Base-by-base conservation (phyloP, 768 basidiomycete species). In the Termitomyces sp. region DNA sequence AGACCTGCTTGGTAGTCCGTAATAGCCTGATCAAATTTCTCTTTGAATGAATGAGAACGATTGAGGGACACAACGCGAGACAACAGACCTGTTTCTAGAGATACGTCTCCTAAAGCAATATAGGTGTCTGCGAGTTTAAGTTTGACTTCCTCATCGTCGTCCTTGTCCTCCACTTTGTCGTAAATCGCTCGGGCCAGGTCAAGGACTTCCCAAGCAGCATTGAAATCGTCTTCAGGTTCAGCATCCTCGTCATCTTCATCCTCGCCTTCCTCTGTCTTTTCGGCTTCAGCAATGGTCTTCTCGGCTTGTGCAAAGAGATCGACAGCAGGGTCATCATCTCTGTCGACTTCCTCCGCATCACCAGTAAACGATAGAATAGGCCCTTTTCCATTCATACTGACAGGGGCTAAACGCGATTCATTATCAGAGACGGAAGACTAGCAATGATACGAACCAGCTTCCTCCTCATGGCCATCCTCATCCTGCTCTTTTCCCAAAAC, bases 181-280 rank as follows among this genome's bases (percentile, higher is more conserved):
- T 92, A 94, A 58, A 96, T 87, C 12, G 87, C 84, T 41, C 95
- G 80, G 22, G 96, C 95, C 56, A 96, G 84, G 64, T 99, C 97
- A n/a, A 99, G 78, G 3, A 96, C 88, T 67, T 97, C 92, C 94
- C 96, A 99, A 13, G 97, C 94, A 26, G 92, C 93, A 63, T 96
- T 97, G 71, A 97, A 97, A 66, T 98, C 97, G 64, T 99, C 97
- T 65, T 97, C 96, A 0, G 92, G 92, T 64, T 91, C 92, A 4
- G 69, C 89, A 13, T 86, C 89, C 4, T 84, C 90, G 9, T 79
- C 84, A 7, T 80, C 84, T 3, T 77, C 82, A 0, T 79, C 84
- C 0, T 76, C 84, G 1, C 73, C 81, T 13, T 78, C 80, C 8
- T 79, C 80, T 0, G 67, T 68, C 59, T 76, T 80, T 5, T 73